Conservation (phyloP, 768 basidiomycete genomes). For the Calocybe indica region DNA sequence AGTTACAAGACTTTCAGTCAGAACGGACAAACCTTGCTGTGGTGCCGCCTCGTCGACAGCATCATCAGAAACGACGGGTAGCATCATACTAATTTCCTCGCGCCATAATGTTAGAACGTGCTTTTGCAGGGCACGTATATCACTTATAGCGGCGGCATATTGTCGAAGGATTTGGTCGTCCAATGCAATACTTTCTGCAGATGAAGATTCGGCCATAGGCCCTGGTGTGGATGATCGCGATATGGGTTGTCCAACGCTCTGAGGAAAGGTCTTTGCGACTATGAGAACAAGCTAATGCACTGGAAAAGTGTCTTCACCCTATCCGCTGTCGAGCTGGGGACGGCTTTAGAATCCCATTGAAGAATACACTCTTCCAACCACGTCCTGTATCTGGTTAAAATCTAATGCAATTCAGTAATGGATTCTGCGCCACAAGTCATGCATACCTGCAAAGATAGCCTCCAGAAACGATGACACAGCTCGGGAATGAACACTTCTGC, state of each 20-base stretch:
- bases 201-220: conserved; percentile 38
- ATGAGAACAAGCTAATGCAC: background rate
- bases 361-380: conserved; percentile 65
- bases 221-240: conserved; percentile 51
- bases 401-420: conserved; percentile 32
- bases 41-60: conserved; percentile 48
- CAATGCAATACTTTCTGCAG: conserved; percentile 47
- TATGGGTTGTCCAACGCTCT: conserved; percentile 9
- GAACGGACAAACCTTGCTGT: conserved; percentile 5
- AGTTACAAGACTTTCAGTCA: conserved; percentile 2
- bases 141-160: conserved; percentile 61
- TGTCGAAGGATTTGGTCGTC: conserved; percentile 66
- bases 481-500: conserved; percentile 81
- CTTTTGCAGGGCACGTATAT: conserved; percentile 53
- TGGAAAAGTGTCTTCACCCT: conserved; percentile 13
- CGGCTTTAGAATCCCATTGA: conserved; percentile 15
- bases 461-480: conserved; percentile 84
- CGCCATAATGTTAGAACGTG: conserved; percentile 59
- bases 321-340: conserved; percentile 24
- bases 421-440: conserved; percentile 2
- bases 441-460: conserved; percentile 79
- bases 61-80: conserved; percentile 37
- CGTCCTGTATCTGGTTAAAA: conserved; percentile 70
- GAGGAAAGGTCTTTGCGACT: too few relatives aligned
- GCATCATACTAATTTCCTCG: conserved; percentile 56